phyloP scores from a whole-genome alignment of 2,329 filamentous ascomycete species.

The Diaporthe australafricana region DNA sequence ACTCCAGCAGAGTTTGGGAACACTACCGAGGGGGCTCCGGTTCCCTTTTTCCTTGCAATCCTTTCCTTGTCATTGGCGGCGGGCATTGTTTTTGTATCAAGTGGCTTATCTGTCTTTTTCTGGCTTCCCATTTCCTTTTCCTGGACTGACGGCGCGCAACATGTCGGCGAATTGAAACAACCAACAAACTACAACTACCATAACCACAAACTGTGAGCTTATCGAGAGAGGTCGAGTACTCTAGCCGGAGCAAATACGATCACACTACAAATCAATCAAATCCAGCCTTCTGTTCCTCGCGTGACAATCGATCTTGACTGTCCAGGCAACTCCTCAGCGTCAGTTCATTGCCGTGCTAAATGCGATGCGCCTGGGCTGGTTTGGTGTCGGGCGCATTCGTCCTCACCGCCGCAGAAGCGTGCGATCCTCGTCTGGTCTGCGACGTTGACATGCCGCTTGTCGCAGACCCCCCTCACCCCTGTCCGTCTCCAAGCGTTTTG shows the following conservation, averaged over 20 bases:
- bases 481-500: conserved; percentile 14
- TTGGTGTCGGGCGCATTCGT: conserved; percentile 6
- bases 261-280: conserved; percentile 6
- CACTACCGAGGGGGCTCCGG: not conserved
- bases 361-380: not conserved
- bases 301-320: not conserved
- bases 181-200: not conserved
- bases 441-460: conserved; percentile 11
- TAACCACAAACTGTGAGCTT: conserved; percentile 26
- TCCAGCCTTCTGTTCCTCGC: not conserved
- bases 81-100: conserved; percentile 29
- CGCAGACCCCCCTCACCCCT: conserved; percentile 11
- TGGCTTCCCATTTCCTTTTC: conserved; percentile 20
- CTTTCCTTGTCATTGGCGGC: conserved; percentile 32
- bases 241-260: conserved; percentile 33
- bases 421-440: conserved; percentile 20
- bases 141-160: conserved; percentile 19
- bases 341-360: no score
- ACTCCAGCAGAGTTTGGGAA: not conserved
- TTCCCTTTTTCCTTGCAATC: conserved; percentile 26
- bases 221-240: conserved; percentile 17
- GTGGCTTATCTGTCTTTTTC: conserved; percentile 28
- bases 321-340: not conserved
- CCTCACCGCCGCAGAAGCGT: conserved; percentile 21
- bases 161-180: conserved; percentile 29